A percentile compares a stretch with the other conserved stretches of the same genome.
phyloP scores from a whole-genome alignment of 805 yeast genomes.

The Spathaspora hagerdaliae region DNA sequence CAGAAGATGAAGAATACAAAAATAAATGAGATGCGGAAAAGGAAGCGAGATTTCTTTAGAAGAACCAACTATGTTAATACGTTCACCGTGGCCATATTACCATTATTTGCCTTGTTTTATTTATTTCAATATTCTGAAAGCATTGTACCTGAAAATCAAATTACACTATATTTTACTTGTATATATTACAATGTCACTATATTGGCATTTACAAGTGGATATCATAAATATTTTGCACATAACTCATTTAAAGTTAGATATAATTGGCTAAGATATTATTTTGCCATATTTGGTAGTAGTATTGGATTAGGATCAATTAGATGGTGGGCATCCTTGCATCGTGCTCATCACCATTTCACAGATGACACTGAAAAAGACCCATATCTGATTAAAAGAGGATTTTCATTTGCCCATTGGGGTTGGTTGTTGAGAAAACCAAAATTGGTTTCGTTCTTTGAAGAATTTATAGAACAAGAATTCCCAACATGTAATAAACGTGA shows the following conservation, averaged over 20 bases:
- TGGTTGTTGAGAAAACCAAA: slow-evolving; percentile 73
- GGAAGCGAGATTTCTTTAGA: slow-evolving; percentile 31
- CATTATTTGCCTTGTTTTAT: slow-evolving; percentile 25
- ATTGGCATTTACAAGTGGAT: slow-evolving; percentile 39
- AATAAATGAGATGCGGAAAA: slow-evolving; percentile 30
- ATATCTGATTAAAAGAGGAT: slow-evolving; percentile 75
- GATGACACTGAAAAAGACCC: slow-evolving; percentile 87
- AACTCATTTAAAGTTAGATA: slow-evolving; percentile 28
- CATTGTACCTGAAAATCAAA: slow-evolving; percentile 21
- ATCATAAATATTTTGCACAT: slow-evolving; percentile 41
- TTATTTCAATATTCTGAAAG: slow-evolving; percentile 15
- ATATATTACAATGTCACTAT: slow-evolving; percentile 33
- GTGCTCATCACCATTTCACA: slow-evolving; percentile 86
- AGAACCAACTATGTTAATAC: slow-evolving; percentile 35
- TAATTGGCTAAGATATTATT: slow-evolving; percentile 39
- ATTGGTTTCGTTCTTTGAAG: slow-evolving; percentile 24
- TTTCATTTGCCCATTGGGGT: slow-evolving; percentile 81
- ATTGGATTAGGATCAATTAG: slow-evolving; percentile 73
- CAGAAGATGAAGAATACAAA: slow-evolving; percentile 23
- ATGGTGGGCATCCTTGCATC: slow-evolving; percentile 79
- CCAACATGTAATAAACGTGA: slow-evolving; percentile 12
- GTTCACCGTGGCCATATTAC: slow-evolving; percentile 30
- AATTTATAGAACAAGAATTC: slow-evolving; percentile 35
- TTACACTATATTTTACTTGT: slow-evolving; percentile 25
- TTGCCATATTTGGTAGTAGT: slow-evolving; percentile 64